A percentile compares a stretch with the other conserved stretches of the same genome.
phyloP scores from a whole-genome alignment of 2,329 filamentous ascomycete genomes.

The Fusarium sulawesiense region DNA sequence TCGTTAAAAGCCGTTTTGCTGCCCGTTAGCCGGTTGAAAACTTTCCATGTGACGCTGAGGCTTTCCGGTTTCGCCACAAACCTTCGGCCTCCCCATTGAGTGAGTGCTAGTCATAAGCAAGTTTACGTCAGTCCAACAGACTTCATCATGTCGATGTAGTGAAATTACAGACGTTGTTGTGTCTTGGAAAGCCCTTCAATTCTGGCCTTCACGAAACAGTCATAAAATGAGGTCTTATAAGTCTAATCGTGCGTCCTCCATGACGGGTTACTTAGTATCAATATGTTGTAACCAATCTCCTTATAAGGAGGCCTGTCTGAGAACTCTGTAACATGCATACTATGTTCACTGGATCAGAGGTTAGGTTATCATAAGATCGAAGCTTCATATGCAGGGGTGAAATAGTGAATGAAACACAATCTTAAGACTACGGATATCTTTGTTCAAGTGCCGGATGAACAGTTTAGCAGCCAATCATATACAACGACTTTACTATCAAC shows the following conservation, averaged over 20 bases:
- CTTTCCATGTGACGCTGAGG: conserved; percentile 38
- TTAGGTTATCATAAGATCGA: background rate
- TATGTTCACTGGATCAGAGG: background rate
- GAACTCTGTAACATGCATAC: background rate
- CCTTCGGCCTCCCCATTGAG: conserved; percentile 5
- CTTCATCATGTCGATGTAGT: background rate
- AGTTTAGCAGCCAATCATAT: background rate
- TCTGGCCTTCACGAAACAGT: background rate
- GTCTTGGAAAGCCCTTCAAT: background rate
- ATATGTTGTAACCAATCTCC: background rate
- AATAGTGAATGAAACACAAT: background rate
- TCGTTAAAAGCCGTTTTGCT: background rate
- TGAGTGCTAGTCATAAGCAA: background rate
- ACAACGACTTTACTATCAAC: background rate
- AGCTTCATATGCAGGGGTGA: background rate
- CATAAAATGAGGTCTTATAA: background rate
- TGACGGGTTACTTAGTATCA: background rate
- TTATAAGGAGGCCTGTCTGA: background rate
- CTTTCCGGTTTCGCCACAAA: conserved; percentile 29
- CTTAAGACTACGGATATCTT: background rate
- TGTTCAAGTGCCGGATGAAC: background rate
- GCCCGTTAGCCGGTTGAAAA: conserved; percentile 8
- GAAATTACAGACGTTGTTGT: background rate
- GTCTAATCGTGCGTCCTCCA: background rate
- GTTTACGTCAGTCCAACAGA: conserved; percentile 10